Percentiles rank a stretch among this genome's conserved stretches.
These are phyloP conservation scores for Drechslera avenae DNA, from an alignment of 2,329 filamentous ascomycete genomes.

Conservation along the genomic window DNA sequence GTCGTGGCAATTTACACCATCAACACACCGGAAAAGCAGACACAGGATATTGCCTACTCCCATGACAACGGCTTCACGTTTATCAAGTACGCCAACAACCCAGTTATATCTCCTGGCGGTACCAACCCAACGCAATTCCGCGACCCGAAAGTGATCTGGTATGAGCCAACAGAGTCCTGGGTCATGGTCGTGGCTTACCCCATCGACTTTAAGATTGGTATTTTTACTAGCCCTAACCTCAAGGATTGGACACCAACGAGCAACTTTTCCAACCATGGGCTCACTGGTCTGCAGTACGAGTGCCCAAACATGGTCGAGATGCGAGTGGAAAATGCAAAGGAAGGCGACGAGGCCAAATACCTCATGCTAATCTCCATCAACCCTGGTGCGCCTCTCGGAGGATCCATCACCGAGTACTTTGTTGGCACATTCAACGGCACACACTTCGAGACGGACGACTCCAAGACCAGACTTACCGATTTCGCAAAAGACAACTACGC, in stretches of 20 bases:
- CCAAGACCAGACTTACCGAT: constrained; percentile 51
- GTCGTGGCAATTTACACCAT: constrained; percentile 66
- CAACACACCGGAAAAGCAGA: constrained; percentile 53
- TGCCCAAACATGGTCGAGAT: constrained; percentile 67
- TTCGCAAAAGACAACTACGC: constrained; percentile 63
- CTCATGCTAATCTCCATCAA: constrained; percentile 61
- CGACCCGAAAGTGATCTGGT: constrained; percentile 69
- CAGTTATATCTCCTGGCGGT: constrained; percentile 57
- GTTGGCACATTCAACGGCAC: constrained; percentile 68
- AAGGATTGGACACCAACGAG: constrained; percentile 63
- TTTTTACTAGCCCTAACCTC: constrained; percentile 65
- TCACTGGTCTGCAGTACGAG: constrained; percentile 64
- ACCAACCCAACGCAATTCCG: constrained; percentile 63
- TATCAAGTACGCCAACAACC: constrained; percentile 63
- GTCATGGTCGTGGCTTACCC: constrained; percentile 63
- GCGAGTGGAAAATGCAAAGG: constrained; percentile 47
- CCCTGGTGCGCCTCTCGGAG: constrained; percentile 62
- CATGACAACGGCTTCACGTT: constrained; percentile 67
- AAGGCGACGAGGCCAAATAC: constrained; percentile 48
- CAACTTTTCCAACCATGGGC: constrained; percentile 62
- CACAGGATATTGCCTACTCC: constrained; percentile 67
- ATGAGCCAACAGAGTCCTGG: constrained; percentile 57
- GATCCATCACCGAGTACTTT: constrained; percentile 62
- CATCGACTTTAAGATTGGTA: constrained; percentile 62
- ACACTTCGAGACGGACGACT: constrained; percentile 58